Evolutionary conservation across 352 stramenopile genomes (phyloP).

Genomic region (Thalassiosira livingstoniorum): DNA sequence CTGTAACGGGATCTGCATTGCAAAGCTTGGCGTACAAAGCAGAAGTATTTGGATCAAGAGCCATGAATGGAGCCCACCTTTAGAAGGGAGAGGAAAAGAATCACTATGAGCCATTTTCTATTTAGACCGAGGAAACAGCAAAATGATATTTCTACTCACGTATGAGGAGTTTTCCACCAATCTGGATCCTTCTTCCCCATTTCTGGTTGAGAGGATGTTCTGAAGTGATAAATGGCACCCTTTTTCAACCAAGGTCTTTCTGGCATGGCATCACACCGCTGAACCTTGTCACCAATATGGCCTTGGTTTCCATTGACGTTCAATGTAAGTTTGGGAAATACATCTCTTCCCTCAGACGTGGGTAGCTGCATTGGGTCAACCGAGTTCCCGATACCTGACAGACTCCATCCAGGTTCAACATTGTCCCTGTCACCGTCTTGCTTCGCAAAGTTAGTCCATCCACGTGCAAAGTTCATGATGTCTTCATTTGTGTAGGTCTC

Average conservation of each 20-base stretch:
- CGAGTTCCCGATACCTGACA: conserved; percentile 45
- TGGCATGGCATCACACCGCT: conserved; percentile 63
- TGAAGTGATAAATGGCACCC: conserved; percentile 56
- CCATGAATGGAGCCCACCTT: conserved; percentile 36
- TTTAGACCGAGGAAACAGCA: too few relatives aligned
- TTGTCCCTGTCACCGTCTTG: conserved; percentile 39
- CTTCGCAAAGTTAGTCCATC: conserved; percentile 63
- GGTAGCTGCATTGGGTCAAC: conserved; percentile 69
- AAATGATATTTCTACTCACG: too few relatives aligned
- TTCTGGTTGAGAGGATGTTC: conserved; percentile 45
- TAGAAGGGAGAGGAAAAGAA: too few relatives aligned
- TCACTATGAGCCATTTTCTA: too few relatives aligned
- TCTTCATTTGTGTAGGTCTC: conserved; percentile 73
- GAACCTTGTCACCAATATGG: conserved; percentile 72
- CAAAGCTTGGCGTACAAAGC: conserved; percentile 60
- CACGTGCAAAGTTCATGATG: conserved; percentile 68
- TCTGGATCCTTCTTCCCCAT: conserved; percentile 56
- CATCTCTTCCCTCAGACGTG: conserved; percentile 52
- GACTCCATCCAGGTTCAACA: conserved; percentile 26
- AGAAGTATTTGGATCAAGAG: conserved; percentile 44
- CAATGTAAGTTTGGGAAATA: conserved; percentile 55
- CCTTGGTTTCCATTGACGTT: conserved; percentile 46
- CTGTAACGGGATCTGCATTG: conserved; percentile 27
- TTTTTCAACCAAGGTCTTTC: conserved; percentile 52
- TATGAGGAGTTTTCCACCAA: conserved; percentile 39